phyloP scores from a whole-genome alignment of 495 filamentous ascomycete species.

The Neurospora sp. region DNA sequence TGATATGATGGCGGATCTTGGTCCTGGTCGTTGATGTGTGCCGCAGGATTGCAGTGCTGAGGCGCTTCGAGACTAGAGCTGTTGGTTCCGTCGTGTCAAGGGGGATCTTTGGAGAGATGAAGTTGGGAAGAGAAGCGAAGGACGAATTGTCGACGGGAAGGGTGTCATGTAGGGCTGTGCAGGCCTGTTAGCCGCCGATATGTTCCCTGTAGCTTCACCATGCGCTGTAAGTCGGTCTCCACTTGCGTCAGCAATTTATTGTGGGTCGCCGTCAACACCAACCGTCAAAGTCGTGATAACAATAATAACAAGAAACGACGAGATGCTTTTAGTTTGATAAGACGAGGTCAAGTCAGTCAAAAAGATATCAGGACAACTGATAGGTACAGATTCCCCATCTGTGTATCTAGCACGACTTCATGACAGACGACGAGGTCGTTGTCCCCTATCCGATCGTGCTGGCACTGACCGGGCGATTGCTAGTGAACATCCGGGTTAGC shows the following conservation, averaged over 20 bases:
- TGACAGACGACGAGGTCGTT: no score
- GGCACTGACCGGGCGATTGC: no score
- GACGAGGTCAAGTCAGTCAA: no score
- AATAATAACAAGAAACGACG: no score
- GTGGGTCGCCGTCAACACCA: neutral
- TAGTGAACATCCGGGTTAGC: no score
- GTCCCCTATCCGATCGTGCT: no score
- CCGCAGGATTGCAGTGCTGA: neutral
- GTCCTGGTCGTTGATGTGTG: neutral
- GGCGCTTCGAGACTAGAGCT: neutral
- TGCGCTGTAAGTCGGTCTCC: neutral
- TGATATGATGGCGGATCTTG: neutral
- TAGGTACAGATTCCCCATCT: no score
- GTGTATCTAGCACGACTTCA: no score
- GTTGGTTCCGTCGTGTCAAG: neutral
- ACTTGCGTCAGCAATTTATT: neutral
- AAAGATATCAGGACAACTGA: no score
- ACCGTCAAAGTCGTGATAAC: neutral
- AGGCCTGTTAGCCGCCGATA: neutral
- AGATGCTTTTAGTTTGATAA: no score
- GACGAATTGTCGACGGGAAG: neutral
- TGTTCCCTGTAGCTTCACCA: neutral
- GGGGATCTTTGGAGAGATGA: neutral
- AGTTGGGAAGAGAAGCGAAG: neutral
- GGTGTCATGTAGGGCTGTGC: neutral